Evolutionary conservation across 768 basidiomycete species (phyloP).

Genomic region (Tricholoma matsutake): DNA sequence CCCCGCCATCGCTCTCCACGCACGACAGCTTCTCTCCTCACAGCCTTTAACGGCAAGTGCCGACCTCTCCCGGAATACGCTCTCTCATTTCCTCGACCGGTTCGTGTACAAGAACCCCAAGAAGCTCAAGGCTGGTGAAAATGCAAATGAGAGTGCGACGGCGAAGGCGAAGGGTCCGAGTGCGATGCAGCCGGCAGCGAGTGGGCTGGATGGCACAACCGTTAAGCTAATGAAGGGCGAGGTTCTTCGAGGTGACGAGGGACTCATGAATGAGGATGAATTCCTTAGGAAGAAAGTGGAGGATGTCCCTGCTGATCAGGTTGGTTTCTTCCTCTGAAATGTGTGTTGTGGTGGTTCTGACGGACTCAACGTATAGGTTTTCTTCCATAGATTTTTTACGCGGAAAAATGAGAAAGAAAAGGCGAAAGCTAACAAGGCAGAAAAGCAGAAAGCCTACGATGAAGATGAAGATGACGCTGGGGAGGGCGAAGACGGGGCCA

Average conservation of each 20-base stretch:
- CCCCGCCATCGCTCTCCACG: slow-evolving; percentile 84
- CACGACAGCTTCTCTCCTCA: slow-evolving; percentile 71
- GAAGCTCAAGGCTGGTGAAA: slow-evolving; percentile 40
- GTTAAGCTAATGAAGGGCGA: slow-evolving; percentile 72
- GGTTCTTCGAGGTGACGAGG: slow-evolving; percentile 28
- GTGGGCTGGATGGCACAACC: slow-evolving; percentile 55
- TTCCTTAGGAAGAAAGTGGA: slow-evolving; percentile 69
- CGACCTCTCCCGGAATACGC: slow-evolving; percentile 89
- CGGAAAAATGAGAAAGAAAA: slow-evolving; percentile 59
- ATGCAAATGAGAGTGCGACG: slow-evolving; percentile 17
- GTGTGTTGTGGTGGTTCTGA: neutral
- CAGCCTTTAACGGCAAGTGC: slow-evolving; percentile 77
- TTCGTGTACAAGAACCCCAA: slow-evolving; percentile 98
- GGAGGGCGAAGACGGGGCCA: slow-evolving; percentile 34
- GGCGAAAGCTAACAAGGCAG: slow-evolving; percentile 40
- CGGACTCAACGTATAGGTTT: slow-evolving; percentile 46
- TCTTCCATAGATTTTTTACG: slow-evolving; percentile 90
- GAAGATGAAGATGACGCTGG: slow-evolving; percentile 39
- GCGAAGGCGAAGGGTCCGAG: slow-evolving; percentile 68
- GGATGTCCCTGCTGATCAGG: slow-evolving; percentile 87
- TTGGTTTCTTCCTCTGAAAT: slow-evolving; percentile 27
- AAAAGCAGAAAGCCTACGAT: slow-evolving; percentile 30
- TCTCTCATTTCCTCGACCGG: slow-evolving; percentile 93
- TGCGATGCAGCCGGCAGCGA: slow-evolving; percentile 93
- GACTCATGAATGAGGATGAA: slow-evolving; percentile 65